Evolutionary conservation across 345 rosid species (phyloP).

Genomic region (Tarenaya hassleriana): DNA sequence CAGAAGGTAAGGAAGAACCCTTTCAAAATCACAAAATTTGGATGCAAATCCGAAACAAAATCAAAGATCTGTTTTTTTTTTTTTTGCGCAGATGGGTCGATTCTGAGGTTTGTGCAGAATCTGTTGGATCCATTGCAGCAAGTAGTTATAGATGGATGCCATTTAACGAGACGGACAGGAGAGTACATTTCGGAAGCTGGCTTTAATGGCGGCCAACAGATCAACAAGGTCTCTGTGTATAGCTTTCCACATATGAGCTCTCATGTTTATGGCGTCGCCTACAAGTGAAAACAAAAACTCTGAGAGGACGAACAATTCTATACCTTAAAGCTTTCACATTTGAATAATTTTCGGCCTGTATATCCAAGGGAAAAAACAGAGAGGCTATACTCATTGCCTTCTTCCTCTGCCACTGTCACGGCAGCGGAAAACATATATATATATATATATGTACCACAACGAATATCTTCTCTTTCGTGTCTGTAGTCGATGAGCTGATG

Average conservation of each 20-base stretch:
- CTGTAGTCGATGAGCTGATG: too few species aligned
- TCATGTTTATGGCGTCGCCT: too few species aligned
- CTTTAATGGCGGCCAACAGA: slow-evolving; percentile 45
- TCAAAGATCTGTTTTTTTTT: neutral
- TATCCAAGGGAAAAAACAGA: too few species aligned
- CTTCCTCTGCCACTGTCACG: too few species aligned
- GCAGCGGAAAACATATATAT: too few species aligned
- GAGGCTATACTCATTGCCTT: too few species aligned
- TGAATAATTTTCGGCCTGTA: too few species aligned
- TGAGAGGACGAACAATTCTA: too few species aligned
- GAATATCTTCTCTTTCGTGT: too few species aligned
- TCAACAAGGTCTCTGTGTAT: slow-evolving; percentile 35
- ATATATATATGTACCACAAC: too few species aligned
- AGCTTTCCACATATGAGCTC: slow-evolving; percentile 32
- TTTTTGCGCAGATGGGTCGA: slow-evolving; percentile 57
- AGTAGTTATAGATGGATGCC: slow-evolving; percentile 66
- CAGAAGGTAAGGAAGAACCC: slow-evolving; percentile 72
- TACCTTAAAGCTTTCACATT: too few species aligned
- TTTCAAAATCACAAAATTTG: neutral
- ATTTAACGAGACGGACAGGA: slow-evolving; percentile 60
- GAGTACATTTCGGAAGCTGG: slow-evolving; percentile 49
- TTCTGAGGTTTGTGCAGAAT: slow-evolving; percentile 47
- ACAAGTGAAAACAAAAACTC: too few species aligned
- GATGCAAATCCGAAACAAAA: neutral
- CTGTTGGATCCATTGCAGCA: slow-evolving; percentile 68